Percentiles rank a stretch among this genome's conserved stretches.
Evolutionary conservation across 176 grass and related monocot genomes (phyloP).

Genomic region (Elaeis guineensis): DNA sequence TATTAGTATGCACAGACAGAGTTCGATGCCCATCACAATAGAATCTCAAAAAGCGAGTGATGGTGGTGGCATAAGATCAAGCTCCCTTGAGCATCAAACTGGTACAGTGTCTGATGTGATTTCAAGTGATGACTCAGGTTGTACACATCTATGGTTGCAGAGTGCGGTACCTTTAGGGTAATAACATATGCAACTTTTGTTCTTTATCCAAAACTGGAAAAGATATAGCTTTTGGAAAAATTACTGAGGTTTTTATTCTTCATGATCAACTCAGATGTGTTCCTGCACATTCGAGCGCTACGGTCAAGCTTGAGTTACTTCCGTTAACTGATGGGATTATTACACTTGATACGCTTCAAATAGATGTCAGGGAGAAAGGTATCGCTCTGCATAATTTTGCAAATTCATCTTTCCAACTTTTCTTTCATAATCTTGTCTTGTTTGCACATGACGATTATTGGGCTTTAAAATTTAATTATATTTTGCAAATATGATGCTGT

Average conservation of each 20-base stretch:
- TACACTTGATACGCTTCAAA: conserved; percentile 81
- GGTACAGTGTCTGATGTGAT: background rate
- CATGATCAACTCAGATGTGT: conserved; percentile 57
- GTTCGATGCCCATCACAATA: conserved; percentile 27
- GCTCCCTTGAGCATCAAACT: background rate
- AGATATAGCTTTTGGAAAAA: too few species aligned
- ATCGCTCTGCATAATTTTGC: background rate
- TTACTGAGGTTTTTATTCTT: too few species aligned
- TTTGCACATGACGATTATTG: too few species aligned
- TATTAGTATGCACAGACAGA: conserved; percentile 29
- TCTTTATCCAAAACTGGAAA: background rate
- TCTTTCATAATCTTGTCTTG: too few species aligned
- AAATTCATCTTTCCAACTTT: too few species aligned
- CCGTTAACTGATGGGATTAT: conserved; percentile 96
- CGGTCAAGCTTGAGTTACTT: conserved; percentile 89
- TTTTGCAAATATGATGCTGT: too few species aligned
- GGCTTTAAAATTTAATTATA: too few species aligned
- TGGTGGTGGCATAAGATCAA: conserved; percentile 32
- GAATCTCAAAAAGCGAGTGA: conserved; percentile 46
- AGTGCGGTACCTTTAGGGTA: conserved; percentile 95
- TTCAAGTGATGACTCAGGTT: conserved; percentile 39
- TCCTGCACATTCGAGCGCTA: conserved; percentile 74
- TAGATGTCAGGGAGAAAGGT: conserved; percentile 98
- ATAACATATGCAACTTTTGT: conserved; percentile 11
- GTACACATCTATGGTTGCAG: conserved; percentile 95